Evolutionary conservation across 2,329 filamentous ascomycete genomes (phyloP).

Genomic region (Scedosporium aurantiacum): DNA sequence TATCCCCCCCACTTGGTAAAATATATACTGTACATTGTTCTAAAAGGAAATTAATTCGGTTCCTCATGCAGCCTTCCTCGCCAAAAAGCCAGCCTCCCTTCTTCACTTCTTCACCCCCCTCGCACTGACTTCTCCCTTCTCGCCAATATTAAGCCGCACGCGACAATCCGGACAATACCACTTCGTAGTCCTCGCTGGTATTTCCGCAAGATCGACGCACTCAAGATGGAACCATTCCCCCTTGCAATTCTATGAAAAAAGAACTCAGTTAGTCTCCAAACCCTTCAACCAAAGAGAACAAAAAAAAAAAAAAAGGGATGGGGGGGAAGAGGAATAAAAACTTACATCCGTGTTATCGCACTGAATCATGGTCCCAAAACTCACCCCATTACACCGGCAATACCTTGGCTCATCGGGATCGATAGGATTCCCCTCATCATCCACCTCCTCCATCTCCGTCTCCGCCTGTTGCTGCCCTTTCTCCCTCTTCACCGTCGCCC

Average conservation of each 20-base stretch:
- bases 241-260: conserved; percentile 49
- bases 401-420: conserved; percentile 68
- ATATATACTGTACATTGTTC: too few species aligned
- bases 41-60: neutral
- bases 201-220: conserved; percentile 58
- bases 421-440: conserved; percentile 58
- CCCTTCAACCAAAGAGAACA: neutral
- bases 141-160: conserved; percentile 48
- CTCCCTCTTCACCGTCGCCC: conserved; percentile 31
- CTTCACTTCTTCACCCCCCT: conserved; percentile 36
- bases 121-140: conserved; percentile 52
- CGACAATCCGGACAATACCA: conserved; percentile 79
- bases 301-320: neutral
- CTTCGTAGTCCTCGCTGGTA: conserved; percentile 62
- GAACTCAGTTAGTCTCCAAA: neutral
- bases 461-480: conserved; percentile 26
- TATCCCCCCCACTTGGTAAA: too few species aligned
- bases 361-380: conserved; percentile 72
- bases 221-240: conserved; percentile 78
- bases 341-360: conserved; percentile 70
- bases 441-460: conserved; percentile 46
- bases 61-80: neutral
- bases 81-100: neutral
- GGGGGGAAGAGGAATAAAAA: conserved; percentile 12
- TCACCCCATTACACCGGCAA: conserved; percentile 69